Base-by-base conservation (phyloP, 495 filamentous ascomycete species). In the Neurospora sp. region DNA sequence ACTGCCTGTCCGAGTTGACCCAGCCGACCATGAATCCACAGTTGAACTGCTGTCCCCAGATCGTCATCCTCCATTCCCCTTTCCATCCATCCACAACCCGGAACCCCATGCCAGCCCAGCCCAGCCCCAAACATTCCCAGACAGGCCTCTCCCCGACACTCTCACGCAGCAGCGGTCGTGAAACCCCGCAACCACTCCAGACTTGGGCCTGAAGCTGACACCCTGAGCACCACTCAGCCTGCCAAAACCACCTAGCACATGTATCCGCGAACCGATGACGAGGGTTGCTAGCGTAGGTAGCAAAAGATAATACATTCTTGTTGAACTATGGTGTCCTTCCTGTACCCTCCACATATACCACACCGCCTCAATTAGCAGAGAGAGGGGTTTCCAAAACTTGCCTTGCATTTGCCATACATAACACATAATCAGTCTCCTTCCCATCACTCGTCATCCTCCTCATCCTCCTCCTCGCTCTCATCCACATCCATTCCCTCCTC, bases 401-500 rank as follows among this genome's bases (percentile, higher is more conserved):
- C 35, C 40, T 71, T 70, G 40, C 69, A 75, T n/a, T n/a, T 60
- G 20, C 49, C 49, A 27, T n/a, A 74, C 37, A 40, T 27, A 31
- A 46, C n/a, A 71, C 46, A 3, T 44, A 20, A 60, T 60, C 49
- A 60, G 23, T 16, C 70, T 39, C 23, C 38, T 49, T 16, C 18
- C 18, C n/a, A 75, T 46, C 83, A 82, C 23, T 84, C 81, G 72
- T 88, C 86, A 71, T 91, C 90, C 54, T 91, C 91, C 38, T 91
- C 31, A 1, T 31, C 27, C 31, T 31, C 92, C 42, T 94, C 93
- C 54, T 93, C 92, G 2, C 93, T 92, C 37, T 94, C 92, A 81
- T 97, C 94, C 74, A 97, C 94, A 72, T 98, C 96, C 94, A 95
- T 95, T 4, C 94, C 94, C 82, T 98, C 95, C 16, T 91, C 93